These are phyloP conservation scores for Glonium stellatum DNA, from an alignment of 495 filamentous ascomycete species.

Conservation along the genomic window DNA sequence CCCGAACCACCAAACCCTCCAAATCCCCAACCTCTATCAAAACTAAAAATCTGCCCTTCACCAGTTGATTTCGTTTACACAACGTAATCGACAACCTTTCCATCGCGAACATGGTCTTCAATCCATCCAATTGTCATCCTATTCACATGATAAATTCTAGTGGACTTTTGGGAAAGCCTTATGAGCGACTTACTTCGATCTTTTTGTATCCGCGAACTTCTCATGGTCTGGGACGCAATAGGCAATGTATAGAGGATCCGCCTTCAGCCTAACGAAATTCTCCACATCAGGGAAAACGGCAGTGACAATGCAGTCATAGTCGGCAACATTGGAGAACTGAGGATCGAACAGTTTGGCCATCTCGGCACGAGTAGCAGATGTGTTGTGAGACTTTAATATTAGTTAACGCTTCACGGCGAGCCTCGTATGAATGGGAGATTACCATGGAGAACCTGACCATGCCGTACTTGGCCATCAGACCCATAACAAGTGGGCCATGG, in stretches of 20 bases:
- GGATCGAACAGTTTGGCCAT: conserved; percentile 26
- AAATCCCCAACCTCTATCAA: neutral
- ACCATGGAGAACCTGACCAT: conserved; percentile 25
- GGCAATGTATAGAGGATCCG: conserved; percentile 27
- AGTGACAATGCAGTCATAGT: conserved; percentile 28
- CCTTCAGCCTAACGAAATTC: conserved; percentile 26
- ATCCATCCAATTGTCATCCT: conserved; percentile 27
- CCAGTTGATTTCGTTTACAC: neutral
- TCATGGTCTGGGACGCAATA: conserved; percentile 27
- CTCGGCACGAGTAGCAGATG: conserved; percentile 13
- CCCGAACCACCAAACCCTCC: no score
- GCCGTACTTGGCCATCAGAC: conserved; percentile 29
- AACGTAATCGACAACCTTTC: conserved; percentile 9
- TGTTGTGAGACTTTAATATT: conserved; percentile 27
- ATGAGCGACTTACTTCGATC: conserved; percentile 13
- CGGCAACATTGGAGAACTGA: conserved; percentile 23
- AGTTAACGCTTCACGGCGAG: neutral
- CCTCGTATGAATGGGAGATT: neutral
- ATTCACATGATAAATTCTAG: conserved; percentile 1
- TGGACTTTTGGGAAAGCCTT: neutral
- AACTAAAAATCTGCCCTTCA: neutral
- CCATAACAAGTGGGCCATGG: conserved; percentile 25
- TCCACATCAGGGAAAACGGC: conserved; percentile 23
- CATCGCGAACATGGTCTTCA: conserved; percentile 16
- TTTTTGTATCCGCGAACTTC: conserved; percentile 30